phyloP scores from a whole-genome alignment of 2,329 filamentous ascomycete species.

The Fusarium succisae region DNA sequence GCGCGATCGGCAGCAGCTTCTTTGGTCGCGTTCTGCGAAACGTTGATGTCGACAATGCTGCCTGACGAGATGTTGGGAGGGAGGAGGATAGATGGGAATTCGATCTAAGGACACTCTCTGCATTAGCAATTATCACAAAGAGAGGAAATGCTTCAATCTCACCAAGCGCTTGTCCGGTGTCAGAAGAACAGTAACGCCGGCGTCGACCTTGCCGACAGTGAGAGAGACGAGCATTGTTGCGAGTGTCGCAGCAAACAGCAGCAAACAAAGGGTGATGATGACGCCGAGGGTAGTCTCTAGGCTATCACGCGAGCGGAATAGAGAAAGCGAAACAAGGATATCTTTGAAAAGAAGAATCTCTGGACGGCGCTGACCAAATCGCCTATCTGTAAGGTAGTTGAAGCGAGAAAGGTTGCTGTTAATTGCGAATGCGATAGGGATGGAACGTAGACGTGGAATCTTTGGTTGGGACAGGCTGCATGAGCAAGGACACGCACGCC shows the following conservation, averaged over 20 bases:
- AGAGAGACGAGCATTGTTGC: slow-evolving; percentile 90
- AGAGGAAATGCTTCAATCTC: slow-evolving; percentile 49
- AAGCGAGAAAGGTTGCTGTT: slow-evolving; percentile 6
- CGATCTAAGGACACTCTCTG: slow-evolving; percentile 71
- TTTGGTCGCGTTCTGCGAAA: slow-evolving; percentile 83
- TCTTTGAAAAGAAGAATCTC: background rate
- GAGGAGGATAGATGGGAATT: slow-evolving; percentile 97
- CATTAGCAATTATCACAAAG: slow-evolving; percentile 31
- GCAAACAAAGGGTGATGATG: slow-evolving; percentile 12
- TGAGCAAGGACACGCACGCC: background rate
- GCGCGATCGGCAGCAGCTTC: slow-evolving; percentile 78
- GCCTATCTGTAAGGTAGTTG: background rate
- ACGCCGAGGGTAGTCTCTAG: background rate
- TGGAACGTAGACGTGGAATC: slow-evolving; percentile 31
- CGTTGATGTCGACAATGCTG: slow-evolving; percentile 97
- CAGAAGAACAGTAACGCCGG: slow-evolving; percentile 94
- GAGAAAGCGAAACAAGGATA: slow-evolving; percentile 5
- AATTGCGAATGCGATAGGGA: slow-evolving; percentile 12
- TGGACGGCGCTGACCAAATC: background rate
- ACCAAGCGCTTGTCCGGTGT: slow-evolving; percentile 97
- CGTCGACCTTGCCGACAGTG: slow-evolving; percentile 99
- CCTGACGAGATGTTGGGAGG: slow-evolving; percentile 95
- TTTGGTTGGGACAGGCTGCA: background rate
- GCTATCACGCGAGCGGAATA: slow-evolving; percentile 1
- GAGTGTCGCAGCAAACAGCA: slow-evolving; percentile 27